Evolutionary conservation across 2,329 filamentous ascomycete species (phyloP).

Genomic region (Colletotrichum orbiculare): DNA sequence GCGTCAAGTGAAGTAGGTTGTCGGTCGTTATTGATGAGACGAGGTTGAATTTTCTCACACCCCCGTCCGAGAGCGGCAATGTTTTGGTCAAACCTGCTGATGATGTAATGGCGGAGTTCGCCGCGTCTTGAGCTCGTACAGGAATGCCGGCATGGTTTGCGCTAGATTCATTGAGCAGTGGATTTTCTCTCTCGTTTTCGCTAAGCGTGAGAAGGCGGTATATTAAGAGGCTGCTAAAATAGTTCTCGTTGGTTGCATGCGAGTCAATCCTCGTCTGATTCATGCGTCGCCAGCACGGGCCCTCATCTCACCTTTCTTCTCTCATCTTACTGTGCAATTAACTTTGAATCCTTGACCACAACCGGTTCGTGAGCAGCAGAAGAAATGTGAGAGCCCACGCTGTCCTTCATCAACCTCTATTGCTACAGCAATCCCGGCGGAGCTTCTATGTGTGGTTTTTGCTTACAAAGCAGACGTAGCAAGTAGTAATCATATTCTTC

Average conservation of each 20-base stretch:
- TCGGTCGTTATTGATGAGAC: slow-evolving; percentile 11
- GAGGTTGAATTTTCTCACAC: slow-evolving; percentile 22
- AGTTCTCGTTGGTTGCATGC: slow-evolving; percentile 1
- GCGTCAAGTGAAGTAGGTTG: background rate
- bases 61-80: background rate
- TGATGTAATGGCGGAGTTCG: slow-evolving; percentile 35
- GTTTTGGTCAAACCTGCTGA: slow-evolving; percentile 5
- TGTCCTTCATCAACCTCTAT: background rate
- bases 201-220: slow-evolving; percentile 1
- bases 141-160: slow-evolving; percentile 20
- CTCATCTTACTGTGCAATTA: background rate
- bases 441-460: too few species aligned
- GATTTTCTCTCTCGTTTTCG: slow-evolving; percentile 5
- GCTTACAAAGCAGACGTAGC: too few species aligned
- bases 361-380: background rate
- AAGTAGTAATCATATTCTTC: too few species aligned
- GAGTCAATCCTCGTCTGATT: slow-evolving; percentile 23
- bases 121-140: slow-evolving; percentile 1
- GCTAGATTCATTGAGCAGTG: slow-evolving; percentile 18
- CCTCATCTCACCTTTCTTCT: slow-evolving; percentile 12
- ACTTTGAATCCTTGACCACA: background rate
- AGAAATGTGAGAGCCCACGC: background rate
- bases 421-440: too few species aligned
- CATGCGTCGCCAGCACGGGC: slow-evolving; percentile 28
- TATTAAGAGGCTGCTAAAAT: background rate